Evolutionary conservation across 768 basidiomycete species (phyloP), one percentile per base, ranked within the genome.

Genomic region (Cystofilobasidium capitatum): DNA sequence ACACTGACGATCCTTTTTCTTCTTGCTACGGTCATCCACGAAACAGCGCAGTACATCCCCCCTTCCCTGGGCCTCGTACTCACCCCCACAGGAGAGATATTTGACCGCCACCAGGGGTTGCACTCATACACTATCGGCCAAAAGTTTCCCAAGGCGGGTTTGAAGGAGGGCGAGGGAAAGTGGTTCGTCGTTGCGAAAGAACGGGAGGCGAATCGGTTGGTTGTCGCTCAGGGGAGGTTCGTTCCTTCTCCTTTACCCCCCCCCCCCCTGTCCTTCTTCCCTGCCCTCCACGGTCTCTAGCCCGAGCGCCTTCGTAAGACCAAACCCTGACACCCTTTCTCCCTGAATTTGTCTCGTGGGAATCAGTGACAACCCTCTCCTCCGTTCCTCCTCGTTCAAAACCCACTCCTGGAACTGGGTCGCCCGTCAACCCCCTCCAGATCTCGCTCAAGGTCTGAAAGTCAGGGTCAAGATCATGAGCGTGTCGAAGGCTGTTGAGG

Each of bases 121-220:
- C 93, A 89, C 88, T 82, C 81, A 26, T 91, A 84, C 73, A 94
- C 92, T 0, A 81, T 96, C 54, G 93, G 93, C 2, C 87, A 98
- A 75, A 82, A 84, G 36, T 85, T 87, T 20, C 51, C 29, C 0
- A 82, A 83, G 54, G 75, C 94, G 26, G 74, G 77, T 1, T 89
- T 91, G 1, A 79, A 85, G 78, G n/a, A 40, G 10, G 26, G 24
- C 40, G 75, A 78, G 0, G 73, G 81, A 59, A 83, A 81, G 73
- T 81, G 86, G 79, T 93, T 85, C 70, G 88, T 96, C 6, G 84
- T 84, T 0, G 75, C 77, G 42, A 98, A 97, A 75, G 85, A 91
- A 70, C 69, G 76, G 2, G 72, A 75, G 14, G 76, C 72, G 16
- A 90, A 94, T 74, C 81, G 80, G 17, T 81, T 97, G n/a, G 83